Percentiles rank a stretch among this genome's conserved stretches.
These are phyloP conservation scores for Umbilicus rupestris DNA, from an alignment of 164 flowering plant genomes.

Conservation along the genomic window DNA sequence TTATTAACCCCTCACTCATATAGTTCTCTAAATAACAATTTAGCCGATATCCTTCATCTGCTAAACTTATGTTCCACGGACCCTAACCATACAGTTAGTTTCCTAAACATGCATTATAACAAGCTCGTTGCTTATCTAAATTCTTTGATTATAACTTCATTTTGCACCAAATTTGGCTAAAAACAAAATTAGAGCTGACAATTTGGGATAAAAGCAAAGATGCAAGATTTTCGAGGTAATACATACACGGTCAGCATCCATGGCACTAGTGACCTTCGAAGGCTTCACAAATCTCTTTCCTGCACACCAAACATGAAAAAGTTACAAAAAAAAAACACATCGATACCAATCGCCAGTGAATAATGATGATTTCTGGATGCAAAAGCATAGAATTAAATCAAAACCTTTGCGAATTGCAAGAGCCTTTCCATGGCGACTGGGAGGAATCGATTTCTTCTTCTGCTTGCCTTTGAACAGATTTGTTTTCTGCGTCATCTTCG, in stretches of 20 bases:
- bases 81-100: no score
- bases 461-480: constrained; percentile 68
- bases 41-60: no score
- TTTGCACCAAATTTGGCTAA: not conserved
- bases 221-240: not conserved
- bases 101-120: no score
- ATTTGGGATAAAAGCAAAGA: not conserved
- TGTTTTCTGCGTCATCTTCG: constrained; percentile 65
- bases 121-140: no score
- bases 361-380: not conserved
- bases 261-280: constrained; percentile 43
- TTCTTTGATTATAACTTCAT: no score
- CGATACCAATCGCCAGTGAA: not conserved
- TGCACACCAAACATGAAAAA: constrained; percentile 17
- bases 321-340: not conserved
- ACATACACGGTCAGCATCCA: constrained; percentile 50
- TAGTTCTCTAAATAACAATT: no score
- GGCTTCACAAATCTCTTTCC: constrained; percentile 60
- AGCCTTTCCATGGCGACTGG: constrained; percentile 64
- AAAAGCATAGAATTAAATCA: no score
- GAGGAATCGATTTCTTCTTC: constrained; percentile 58
- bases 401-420: constrained; percentile 55
- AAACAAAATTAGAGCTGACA: constrained; percentile 2
- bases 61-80: no score
- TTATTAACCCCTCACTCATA: no score